Base-by-base conservation (phyloP, 2,329 filamentous ascomycete genomes). In the Cytospora piceicola region DNA sequence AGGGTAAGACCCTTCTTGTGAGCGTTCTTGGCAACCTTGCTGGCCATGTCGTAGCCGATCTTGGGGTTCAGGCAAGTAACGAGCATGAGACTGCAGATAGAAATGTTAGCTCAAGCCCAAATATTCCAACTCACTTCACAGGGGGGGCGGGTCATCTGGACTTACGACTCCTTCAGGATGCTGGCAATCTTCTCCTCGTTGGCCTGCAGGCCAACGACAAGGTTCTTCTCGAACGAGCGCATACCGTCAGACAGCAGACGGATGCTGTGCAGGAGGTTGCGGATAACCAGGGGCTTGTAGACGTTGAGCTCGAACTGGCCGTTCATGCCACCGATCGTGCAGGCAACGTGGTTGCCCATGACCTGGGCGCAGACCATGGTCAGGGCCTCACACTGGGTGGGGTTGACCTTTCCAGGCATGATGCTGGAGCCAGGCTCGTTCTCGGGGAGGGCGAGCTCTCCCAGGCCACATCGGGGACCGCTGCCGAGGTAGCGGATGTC, bases 371-470 rank as follows among this genome's bases (percentile, higher is more conserved):
- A 97, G 68, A 98, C 85, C 95, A 99, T 99, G 73, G 95, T 98
- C 78, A 99, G 83, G 68, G 93, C 92, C 84, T 99, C 95, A 81
- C 93, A 97, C 82, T 99, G 95, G 36, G 95, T 99, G 36, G 95
- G 95, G 84, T 99, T 99, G 77, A 99, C 95, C 85, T 99, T 99
- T 75, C 95, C 95, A 54, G 95, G 95, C 95, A 99, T 99, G 84
- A 99, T 98, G 73, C 92, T 96, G 75, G 91, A 95, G 70, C 94
- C 94, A 39, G 95, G 95, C 84, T 99, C 95, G 82, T 99, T 99
- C 83, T 99, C 95, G 30, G 95, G 95, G 60, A 99, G 88, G 75
- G 87, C 87, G 69, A 99, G 87, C 83, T 99, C 95, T 71, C 94
- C 94, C 27, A 98, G 90, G 75, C 95, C 95, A 80, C 95, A 98